A percentile compares a stretch with the other conserved stretches of the same genome.
Conservation (phyloP, 257 asterid species). For the Solanum appendiculatum region DNA sequence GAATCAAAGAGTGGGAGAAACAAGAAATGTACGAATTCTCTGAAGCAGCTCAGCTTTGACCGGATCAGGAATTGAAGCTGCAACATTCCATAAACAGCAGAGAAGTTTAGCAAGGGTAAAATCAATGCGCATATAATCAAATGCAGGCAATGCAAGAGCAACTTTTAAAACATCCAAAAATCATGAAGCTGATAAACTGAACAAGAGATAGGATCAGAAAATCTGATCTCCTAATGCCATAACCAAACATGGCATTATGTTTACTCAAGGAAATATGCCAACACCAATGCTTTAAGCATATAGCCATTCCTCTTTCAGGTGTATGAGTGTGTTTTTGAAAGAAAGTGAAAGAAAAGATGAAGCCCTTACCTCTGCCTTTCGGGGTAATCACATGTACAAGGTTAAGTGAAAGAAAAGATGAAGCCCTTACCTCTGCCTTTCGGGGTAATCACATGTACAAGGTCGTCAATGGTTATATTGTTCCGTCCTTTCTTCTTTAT, state of each 20-base stretch:
- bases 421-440: slow-evolving; percentile 57
- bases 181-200: neutral
- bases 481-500: slow-evolving; percentile 70
- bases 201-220: neutral
- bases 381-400: slow-evolving; percentile 68
- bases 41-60: slow-evolving; percentile 71
- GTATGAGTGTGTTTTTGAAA: neutral
- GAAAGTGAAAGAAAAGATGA: neutral
- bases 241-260: neutral
- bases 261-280: neutral
- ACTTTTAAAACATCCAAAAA: neutral
- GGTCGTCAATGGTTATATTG: slow-evolving; percentile 63
- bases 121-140: neutral
- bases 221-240: neutral
- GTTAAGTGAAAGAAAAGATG: too few species aligned
- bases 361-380: slow-evolving; percentile 54
- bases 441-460: slow-evolving; percentile 60
- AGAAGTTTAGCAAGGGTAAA: neutral
- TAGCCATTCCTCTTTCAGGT: neutral
- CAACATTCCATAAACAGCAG: slow-evolving; percentile 3
- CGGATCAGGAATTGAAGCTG: slow-evolving; percentile 68
- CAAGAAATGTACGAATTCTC: slow-evolving; percentile 47
- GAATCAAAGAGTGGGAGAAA: slow-evolving; percentile 37
- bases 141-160: neutral
- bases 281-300: neutral